These are phyloP conservation scores for Vitis cinerea DNA, from an alignment of 164 flowering plant genomes.

Conservation along the genomic window DNA sequence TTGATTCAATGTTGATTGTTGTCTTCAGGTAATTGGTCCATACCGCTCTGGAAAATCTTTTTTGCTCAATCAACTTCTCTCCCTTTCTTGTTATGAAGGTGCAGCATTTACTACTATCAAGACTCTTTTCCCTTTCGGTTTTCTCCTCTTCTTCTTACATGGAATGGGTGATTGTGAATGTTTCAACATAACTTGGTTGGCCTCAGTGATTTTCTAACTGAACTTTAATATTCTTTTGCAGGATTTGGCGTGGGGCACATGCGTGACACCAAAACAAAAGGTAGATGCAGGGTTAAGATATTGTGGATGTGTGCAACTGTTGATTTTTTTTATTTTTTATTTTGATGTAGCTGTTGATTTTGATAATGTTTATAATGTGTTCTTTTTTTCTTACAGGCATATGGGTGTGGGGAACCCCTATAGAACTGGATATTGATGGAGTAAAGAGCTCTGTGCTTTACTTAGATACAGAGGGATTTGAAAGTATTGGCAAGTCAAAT, in stretches of 20 bases:
- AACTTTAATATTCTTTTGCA: constrained; percentile 24
- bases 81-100: constrained; percentile 98
- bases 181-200: background rate
- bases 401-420: constrained; percentile 96
- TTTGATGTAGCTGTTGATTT: background rate
- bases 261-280: constrained; percentile 99
- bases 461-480: constrained; percentile 99
- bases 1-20: constrained; percentile 15
- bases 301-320: background rate
- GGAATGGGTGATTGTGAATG: background rate
- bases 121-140: background rate
- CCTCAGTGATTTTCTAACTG: background rate
- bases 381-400: constrained; percentile 50
- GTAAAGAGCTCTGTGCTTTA: constrained; percentile 83
- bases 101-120: constrained; percentile 2
- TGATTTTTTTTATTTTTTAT: background rate
- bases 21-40: constrained; percentile 92
- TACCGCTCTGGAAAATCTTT: constrained; percentile 99
- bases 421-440: constrained; percentile 76
- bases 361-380: background rate
- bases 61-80: constrained; percentile 96
- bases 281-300: constrained; percentile 25
- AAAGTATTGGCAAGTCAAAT: constrained; percentile 98
- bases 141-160: background rate
- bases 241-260: constrained; percentile 99